phyloP scores from a whole-genome alignment of 805 yeast genomes.

The Monosporozyma aquatica region DNA sequence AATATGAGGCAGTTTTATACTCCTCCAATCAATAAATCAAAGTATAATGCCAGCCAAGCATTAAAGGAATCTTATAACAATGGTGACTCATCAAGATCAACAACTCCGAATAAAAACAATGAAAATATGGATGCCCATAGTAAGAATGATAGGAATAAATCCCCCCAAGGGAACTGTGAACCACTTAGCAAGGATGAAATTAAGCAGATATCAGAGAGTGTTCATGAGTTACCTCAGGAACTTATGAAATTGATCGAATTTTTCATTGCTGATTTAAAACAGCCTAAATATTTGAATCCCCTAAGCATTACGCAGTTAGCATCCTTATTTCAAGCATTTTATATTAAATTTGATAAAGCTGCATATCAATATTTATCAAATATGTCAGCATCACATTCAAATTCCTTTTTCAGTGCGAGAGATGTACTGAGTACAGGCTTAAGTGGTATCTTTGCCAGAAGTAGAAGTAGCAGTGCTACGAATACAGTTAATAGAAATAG shows the following conservation, averaged over 20 bases:
- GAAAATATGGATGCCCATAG: too few relatives aligned
- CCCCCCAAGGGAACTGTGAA: too few relatives aligned
- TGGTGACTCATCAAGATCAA: slow-evolving; percentile 1
- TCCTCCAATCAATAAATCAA: slow-evolving; percentile 26
- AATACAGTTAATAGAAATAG: slow-evolving; percentile 8
- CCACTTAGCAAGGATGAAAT: too few relatives aligned
- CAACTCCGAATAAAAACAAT: not conserved
- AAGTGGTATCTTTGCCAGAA: slow-evolving; percentile 30
- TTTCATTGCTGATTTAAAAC: slow-evolving; percentile 28
- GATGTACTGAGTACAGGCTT: slow-evolving; percentile 29
- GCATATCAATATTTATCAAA: slow-evolving; percentile 21
- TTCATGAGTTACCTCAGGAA: slow-evolving; percentile 22
- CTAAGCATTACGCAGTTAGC: slow-evolving; percentile 24
- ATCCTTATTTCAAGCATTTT: slow-evolving; percentile 26
- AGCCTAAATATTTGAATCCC: slow-evolving; percentile 29
- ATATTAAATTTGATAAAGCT: slow-evolving; percentile 24
- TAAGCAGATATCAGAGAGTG: slow-evolving; percentile 12
- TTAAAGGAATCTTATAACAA: slow-evolving; percentile 22
- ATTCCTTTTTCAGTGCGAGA: slow-evolving; percentile 17
- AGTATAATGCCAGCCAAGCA: slow-evolving; percentile 21
- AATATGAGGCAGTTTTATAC: slow-evolving; percentile 19
- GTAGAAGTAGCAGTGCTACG: slow-evolving; percentile 12
- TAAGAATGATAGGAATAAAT: too few relatives aligned
- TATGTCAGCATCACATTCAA: not conserved
- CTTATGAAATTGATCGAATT: slow-evolving; percentile 20